A percentile compares a stretch with the other conserved stretches of the same genome.
These are phyloP conservation scores for Auricularia heimuer DNA, from an alignment of 768 basidiomycete species.

Conservation along the genomic window DNA sequence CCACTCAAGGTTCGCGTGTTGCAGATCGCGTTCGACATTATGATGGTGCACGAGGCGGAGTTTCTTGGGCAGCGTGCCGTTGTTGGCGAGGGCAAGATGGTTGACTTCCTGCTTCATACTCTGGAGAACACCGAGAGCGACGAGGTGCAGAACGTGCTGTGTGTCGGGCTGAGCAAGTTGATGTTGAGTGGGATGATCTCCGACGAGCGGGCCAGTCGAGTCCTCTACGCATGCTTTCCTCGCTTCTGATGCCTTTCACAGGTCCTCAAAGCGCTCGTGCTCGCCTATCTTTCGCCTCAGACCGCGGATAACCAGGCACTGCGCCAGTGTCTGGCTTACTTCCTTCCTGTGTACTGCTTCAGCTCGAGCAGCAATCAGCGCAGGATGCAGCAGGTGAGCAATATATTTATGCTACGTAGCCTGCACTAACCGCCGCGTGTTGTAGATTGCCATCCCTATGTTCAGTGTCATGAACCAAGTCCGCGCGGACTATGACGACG, in stretches of 20 bases:
- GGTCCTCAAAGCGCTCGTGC: conserved; percentile 40
- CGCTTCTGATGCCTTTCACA: conserved; percentile 13
- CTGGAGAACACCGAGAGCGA: conserved; percentile 46
- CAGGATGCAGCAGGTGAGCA: conserved; percentile 48
- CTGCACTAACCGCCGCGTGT: neutral
- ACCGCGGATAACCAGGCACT: conserved; percentile 75
- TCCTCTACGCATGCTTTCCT: neutral
- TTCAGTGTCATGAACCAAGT: conserved; percentile 51
- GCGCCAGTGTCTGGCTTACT: conserved; percentile 77
- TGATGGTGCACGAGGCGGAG: conserved; percentile 72
- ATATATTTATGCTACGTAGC: conserved; percentile 7
- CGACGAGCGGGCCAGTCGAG: conserved; percentile 50
- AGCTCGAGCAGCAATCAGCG: conserved; percentile 68
- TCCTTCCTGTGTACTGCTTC: conserved; percentile 80
- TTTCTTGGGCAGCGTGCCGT: conserved; percentile 35
- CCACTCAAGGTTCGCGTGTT: conserved; percentile 58
- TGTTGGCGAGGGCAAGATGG: conserved; percentile 37
- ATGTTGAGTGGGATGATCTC: conserved; percentile 66
- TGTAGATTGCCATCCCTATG: conserved; percentile 60
- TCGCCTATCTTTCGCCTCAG: conserved; percentile 69
- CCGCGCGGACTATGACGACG: conserved; percentile 57
- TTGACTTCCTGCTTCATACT: conserved; percentile 54
- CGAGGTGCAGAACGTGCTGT: conserved; percentile 60
- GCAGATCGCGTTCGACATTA: conserved; percentile 75
- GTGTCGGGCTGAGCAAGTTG: conserved; percentile 79